phyloP scores from a whole-genome alignment of 352 stramenopile genomes.

The Lagenidium sp. region DNA sequence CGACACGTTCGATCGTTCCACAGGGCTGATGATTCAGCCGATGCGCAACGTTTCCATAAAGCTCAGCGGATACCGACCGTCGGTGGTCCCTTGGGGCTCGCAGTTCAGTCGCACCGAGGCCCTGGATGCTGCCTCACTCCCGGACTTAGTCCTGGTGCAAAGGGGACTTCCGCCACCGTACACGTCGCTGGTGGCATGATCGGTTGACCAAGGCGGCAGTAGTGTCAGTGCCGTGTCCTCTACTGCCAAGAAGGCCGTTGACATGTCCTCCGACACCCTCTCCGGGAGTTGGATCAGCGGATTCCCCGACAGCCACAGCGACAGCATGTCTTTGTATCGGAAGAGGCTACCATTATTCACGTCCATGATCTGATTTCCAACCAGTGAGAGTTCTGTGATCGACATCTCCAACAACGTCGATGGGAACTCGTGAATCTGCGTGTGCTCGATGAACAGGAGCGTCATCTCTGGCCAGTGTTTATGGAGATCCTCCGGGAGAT shows the following conservation, averaged over 20 bases:
- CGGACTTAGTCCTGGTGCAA: constrained; percentile 6
- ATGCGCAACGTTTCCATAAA: neutral
- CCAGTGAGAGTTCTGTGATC: constrained; percentile 12
- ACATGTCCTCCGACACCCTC: neutral
- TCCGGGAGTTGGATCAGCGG: constrained; percentile 9
- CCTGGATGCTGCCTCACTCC: neutral
- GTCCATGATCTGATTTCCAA: constrained; percentile 11
- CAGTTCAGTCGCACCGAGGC: constrained; percentile 4
- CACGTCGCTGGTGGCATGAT: constrained; percentile 3
- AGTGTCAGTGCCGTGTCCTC: constrained; percentile 7
- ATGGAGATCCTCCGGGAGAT: neutral
- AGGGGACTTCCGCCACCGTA: constrained; percentile 23
- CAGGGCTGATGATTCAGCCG: neutral
- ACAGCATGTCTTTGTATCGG: constrained; percentile 11
- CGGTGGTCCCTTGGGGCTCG: neutral
- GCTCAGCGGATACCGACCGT: constrained; percentile 2
- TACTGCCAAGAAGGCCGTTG: constrained; percentile 12
- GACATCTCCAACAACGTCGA: constrained; percentile 7
- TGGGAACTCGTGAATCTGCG: constrained; percentile 18
- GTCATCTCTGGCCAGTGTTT: constrained; percentile 15
- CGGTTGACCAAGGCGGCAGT: constrained; percentile 12
- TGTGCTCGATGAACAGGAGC: constrained; percentile 27
- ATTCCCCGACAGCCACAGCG: constrained; percentile 18
- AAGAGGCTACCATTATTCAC: neutral
- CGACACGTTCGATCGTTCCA: neutral